These are phyloP conservation scores for Pseudohalonectria lignicola DNA, from an alignment of 2,329 filamentous ascomycete species.

Conservation along the genomic window DNA sequence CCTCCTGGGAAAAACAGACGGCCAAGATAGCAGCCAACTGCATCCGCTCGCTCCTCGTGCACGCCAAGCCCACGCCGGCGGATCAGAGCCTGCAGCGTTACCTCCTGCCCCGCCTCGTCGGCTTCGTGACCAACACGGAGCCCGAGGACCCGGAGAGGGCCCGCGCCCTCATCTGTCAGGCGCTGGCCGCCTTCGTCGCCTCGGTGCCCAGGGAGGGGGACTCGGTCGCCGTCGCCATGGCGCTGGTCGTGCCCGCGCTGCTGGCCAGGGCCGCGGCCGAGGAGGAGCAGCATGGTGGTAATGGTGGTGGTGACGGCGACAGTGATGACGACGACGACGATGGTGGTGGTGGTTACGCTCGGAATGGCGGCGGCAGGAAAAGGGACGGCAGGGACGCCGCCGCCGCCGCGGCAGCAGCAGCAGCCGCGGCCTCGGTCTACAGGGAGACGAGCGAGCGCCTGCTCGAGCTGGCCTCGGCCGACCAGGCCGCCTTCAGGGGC, in stretches of 20 bases:
- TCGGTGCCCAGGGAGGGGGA: slow-evolving; percentile 24
- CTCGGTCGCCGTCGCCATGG: slow-evolving; percentile 51
- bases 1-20: slow-evolving; percentile 34
- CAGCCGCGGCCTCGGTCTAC: slow-evolving; percentile 33
- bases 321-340: slow-evolving; percentile 26
- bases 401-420: too few species aligned
- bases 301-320: neutral
- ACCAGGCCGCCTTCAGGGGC: slow-evolving; percentile 62
- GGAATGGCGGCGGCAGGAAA: slow-evolving; percentile 27
- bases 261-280: slow-evolving; percentile 61
- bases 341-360: slow-evolving; percentile 18
- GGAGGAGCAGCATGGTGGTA: slow-evolving; percentile 15
- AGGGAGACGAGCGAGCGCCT: slow-evolving; percentile 65
- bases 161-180: slow-evolving; percentile 58
- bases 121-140: slow-evolving; percentile 60
- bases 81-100: slow-evolving; percentile 66
- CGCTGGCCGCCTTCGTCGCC: slow-evolving; percentile 61
- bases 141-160: slow-evolving; percentile 73
- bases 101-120: slow-evolving; percentile 63
- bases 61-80: slow-evolving; percentile 48
- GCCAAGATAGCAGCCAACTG: slow-evolving; percentile 87
- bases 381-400: too few species aligned
- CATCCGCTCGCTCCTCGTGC: slow-evolving; percentile 69
- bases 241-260: slow-evolving; percentile 66
- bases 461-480: slow-evolving; percentile 67